Base-by-base conservation (phyloP, 2,329 filamentous ascomycete genomes). In the Aspergillus sp. region DNA sequence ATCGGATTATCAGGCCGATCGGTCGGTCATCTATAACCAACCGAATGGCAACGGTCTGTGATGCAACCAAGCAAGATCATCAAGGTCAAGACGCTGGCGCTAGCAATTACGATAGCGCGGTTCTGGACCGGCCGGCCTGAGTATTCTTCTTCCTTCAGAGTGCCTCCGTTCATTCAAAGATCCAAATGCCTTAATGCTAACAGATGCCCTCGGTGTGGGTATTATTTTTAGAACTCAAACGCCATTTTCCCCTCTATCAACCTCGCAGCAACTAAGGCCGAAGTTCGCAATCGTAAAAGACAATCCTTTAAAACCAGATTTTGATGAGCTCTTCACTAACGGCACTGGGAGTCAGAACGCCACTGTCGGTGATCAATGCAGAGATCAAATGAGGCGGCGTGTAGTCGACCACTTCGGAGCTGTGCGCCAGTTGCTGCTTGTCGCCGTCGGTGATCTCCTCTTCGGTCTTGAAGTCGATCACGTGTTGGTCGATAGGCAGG, bases 401-500 rank as follows among this genome's bases (percentile, higher is more conserved):
- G 60, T 80, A 81, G 60, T 82, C 80, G 16, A 82, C 79, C 24
- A 74, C 76, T 14, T 77, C 73, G 11, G 66, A 69, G 42, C 72
- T 66, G 20, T 69, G 68, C 24, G 49, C 67, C 20, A 71, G 63
- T 42, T 67, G 78, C 57, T 86, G 81, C 46, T 81, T 77, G 7
- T 78, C 76, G 60, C 81, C 77, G 61, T 75, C 70, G 39, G 67
- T 65, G 58, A 84, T 73, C 12, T 82, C 79, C 45, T 78, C 80
- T 5, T 84, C 81, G 1, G 85, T 86, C 67, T 82, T 82, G 73
- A 95, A 96, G 52, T 91, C 86, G 60, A 95, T 82, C 14, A 96
- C 84, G 36, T 86, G 84, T 76, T 96, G 92, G 71, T 89, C 85
- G 65, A 96, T 87, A 0, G 90, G 90, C 59, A 96, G 80, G 71